Conservation (phyloP, 106 monocot species). For the Ottelia alismoides region DNA sequence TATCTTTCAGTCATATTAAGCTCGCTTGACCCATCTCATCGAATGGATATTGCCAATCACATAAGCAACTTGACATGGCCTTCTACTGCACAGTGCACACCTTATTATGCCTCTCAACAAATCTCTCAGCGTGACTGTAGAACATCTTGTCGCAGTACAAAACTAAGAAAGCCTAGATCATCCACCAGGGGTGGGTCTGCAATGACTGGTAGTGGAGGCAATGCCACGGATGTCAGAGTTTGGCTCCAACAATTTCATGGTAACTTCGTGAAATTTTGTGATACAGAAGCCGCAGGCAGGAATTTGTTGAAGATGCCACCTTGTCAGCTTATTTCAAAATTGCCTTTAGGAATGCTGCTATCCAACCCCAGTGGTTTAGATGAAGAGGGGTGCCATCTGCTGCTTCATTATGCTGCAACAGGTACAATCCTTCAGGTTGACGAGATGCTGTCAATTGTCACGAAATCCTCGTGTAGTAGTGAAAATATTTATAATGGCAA, state of each 20-base stretch:
- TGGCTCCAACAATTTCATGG: constrained; percentile 53
- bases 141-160: constrained; percentile 19
- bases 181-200: constrained; percentile 11
- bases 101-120: constrained; percentile 3
- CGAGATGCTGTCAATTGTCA: too few relatives aligned
- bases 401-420: constrained; percentile 60
- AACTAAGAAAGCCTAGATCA: constrained; percentile 29
- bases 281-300: neutral
- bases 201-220: constrained; percentile 1
- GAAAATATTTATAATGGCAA: neutral
- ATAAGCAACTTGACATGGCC: constrained; percentile 27
- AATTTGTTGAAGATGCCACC: neutral
- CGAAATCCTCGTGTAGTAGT: neutral
- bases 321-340: constrained; percentile 18
- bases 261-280: constrained; percentile 8
- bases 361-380: constrained; percentile 11
- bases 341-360: constrained; percentile 60
- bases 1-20: constrained; percentile 51
- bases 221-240: neutral
- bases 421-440: constrained; percentile 31
- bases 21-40: constrained; percentile 26
- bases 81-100: constrained; percentile 15
- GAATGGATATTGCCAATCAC: constrained; percentile 11
- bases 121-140: neutral
- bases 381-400: constrained; percentile 31